phyloP scores from a whole-genome alignment of 805 yeast species.

The Wickerhamomyces tratensis region DNA sequence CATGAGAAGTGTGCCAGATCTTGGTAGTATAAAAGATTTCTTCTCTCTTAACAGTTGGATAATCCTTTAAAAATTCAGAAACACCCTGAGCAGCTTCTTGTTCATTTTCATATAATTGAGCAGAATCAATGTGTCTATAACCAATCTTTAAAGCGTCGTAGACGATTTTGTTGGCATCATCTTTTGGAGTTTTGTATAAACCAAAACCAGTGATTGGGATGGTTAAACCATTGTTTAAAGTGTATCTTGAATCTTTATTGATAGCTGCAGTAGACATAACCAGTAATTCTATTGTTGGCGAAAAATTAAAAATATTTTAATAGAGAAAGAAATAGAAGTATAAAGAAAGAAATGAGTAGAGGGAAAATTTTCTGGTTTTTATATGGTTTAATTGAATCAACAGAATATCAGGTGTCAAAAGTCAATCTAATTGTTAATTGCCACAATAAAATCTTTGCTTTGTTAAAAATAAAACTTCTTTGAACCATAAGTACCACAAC shows the following conservation, averaged over 20 bases:
- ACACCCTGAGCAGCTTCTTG: constrained; percentile 55
- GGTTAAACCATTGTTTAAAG: constrained; percentile 43
- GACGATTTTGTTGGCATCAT: constrained; percentile 30
- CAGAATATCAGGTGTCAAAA: too few relatives aligned
- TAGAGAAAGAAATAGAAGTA: too few relatives aligned
- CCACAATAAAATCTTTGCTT: too few relatives aligned
- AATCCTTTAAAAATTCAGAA: constrained; percentile 36
- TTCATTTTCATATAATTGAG: constrained; percentile 60
- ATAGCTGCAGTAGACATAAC: not conserved
- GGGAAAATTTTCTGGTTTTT: too few relatives aligned
- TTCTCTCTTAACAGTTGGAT: constrained; percentile 42
- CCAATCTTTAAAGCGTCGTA: constrained; percentile 54
- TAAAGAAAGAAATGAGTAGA: too few relatives aligned
- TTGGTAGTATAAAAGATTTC: constrained; percentile 67
- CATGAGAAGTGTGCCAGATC: constrained; percentile 30
- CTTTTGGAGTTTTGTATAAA: constrained; percentile 39
- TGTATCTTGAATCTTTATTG: constrained; percentile 10
- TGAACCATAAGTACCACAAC: too few relatives aligned
- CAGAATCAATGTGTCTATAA: constrained; percentile 69
- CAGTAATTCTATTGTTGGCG: not conserved
- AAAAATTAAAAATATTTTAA: too few relatives aligned
- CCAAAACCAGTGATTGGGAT: constrained; percentile 71
- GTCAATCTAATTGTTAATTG: too few relatives aligned
- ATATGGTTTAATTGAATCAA: too few relatives aligned
- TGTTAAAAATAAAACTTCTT: too few relatives aligned